phyloP scores from a whole-genome alignment of 345 rosid species.

The Murraya koenigii region DNA sequence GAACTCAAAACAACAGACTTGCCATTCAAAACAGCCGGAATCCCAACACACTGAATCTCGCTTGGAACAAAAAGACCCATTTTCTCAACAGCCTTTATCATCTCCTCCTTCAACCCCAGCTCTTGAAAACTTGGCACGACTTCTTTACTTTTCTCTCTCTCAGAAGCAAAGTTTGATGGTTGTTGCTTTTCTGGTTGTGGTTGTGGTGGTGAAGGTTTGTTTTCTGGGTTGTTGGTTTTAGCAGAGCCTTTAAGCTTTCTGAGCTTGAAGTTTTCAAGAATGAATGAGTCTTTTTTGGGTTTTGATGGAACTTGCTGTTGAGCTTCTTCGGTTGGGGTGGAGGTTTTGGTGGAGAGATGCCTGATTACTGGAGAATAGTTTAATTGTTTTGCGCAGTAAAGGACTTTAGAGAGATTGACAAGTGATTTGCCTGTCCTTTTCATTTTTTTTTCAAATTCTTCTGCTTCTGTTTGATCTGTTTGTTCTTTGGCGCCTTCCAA shows the following conservation, averaged over 20 bases:
- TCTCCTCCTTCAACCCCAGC: constrained; percentile 53
- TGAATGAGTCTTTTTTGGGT: constrained; percentile 8
- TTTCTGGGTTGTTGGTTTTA: constrained; percentile 17
- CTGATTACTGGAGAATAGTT: constrained; percentile 6
- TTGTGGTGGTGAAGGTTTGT: not conserved
- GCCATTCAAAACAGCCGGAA: constrained; percentile 60
- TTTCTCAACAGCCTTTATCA: constrained; percentile 45
- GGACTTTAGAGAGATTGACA: not conserved
- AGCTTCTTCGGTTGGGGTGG: not conserved
- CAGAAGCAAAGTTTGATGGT: not conserved
- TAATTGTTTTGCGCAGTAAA: constrained; percentile 9
- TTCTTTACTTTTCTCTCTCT: constrained; percentile 11
- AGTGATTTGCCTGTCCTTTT: constrained; percentile 15
- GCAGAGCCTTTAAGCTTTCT: constrained; percentile 45
- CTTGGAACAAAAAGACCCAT: constrained; percentile 54
- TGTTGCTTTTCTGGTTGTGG: no score
- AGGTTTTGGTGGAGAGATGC: constrained; percentile 7
- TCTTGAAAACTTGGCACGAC: constrained; percentile 43
- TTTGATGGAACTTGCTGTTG: constrained; percentile 3
- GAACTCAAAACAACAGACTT: constrained; percentile 61
- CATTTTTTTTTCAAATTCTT: not conserved
- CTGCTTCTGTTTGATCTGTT: not conserved
- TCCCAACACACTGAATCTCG: constrained; percentile 67
- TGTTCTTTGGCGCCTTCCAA: not conserved
- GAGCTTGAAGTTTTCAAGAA: constrained; percentile 48